A percentile compares a stretch with the other conserved stretches of the same genome.
Conservation (phyloP, 495 filamentous ascomycete genomes). For the Penicillium canariense region DNA sequence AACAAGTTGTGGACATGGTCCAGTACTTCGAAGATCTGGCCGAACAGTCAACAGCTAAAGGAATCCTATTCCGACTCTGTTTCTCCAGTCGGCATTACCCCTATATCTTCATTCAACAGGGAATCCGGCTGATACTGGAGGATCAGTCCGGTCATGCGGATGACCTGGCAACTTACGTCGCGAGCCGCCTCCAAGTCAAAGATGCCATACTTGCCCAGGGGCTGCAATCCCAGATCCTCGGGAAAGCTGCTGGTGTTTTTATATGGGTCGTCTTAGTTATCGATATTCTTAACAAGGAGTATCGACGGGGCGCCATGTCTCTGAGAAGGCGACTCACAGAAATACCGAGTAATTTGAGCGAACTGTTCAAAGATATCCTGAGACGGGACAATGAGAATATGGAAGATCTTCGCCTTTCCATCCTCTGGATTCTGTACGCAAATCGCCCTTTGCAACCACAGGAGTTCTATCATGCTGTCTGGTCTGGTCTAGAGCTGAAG, state of each 20-base stretch:
- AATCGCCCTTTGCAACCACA: constrained; percentile 25
- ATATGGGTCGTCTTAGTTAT: constrained; percentile 50
- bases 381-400: constrained; percentile 25
- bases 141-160: constrained; percentile 27
- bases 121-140: constrained; percentile 29
- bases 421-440: constrained; percentile 41
- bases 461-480: constrained; percentile 36
- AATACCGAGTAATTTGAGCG: constrained; percentile 33
- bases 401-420: constrained; percentile 29
- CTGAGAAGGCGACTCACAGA: constrained; percentile 29
- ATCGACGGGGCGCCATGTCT: constrained; percentile 21
- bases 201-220: constrained; percentile 11
- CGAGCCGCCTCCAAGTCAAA: constrained; percentile 20
- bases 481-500: constrained; percentile 15
- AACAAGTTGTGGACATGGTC: constrained; percentile 37
- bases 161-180: constrained; percentile 27
- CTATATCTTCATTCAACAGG: constrained; percentile 35
- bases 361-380: constrained; percentile 42
- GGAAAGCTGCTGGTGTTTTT: constrained; percentile 45
- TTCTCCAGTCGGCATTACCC: constrained; percentile 55
- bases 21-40: constrained; percentile 37
- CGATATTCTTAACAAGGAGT: constrained; percentile 43
- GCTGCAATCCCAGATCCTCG: constrained; percentile 28
- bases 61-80: constrained; percentile 29
- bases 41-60: constrained; percentile 12